Conservation (phyloP, 2,329 filamentous ascomycete species). For the Hypoxylon sp. region DNA sequence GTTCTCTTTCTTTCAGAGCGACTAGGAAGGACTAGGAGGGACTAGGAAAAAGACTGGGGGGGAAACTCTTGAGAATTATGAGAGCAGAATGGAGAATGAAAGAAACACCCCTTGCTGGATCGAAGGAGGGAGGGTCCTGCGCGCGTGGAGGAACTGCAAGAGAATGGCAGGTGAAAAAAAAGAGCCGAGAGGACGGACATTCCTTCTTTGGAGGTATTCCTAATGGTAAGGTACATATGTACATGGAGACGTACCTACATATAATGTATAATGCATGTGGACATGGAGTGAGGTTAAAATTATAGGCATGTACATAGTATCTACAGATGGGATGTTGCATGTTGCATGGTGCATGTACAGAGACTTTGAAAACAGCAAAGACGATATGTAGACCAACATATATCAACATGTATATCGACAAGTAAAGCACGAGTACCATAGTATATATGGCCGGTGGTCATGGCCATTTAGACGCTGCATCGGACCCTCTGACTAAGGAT, state of each 20-base stretch:
- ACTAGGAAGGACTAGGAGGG: neutral
- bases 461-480: constrained; percentile 44
- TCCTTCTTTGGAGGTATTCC: constrained; percentile 16
- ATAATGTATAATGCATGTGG: no score
- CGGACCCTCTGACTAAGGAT: constrained; percentile 47
- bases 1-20: neutral
- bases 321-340: neutral
- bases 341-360: neutral
- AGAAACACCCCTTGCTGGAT: constrained; percentile 36
- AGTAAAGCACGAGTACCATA: neutral
- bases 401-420: neutral
- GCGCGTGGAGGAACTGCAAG: constrained; percentile 42
- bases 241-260: neutral
- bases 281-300: no score
- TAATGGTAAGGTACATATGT: constrained; percentile 2
- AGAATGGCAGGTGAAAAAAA: constrained; percentile 45
- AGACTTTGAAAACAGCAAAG: constrained; percentile 19
- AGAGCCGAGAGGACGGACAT: constrained; percentile 42
- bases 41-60: constrained; percentile 7
- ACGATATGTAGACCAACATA: constrained; percentile 1
- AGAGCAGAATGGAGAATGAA: constrained; percentile 30
- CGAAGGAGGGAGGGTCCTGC: constrained; percentile 43
- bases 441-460: constrained; percentile 10
- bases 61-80: constrained; percentile 15
- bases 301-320: constrained; percentile 6